Percentiles rank a stretch among this genome's conserved stretches.
Conservation (phyloP, 805 yeast species). For the Metahyphopichia silvanorum region DNA sequence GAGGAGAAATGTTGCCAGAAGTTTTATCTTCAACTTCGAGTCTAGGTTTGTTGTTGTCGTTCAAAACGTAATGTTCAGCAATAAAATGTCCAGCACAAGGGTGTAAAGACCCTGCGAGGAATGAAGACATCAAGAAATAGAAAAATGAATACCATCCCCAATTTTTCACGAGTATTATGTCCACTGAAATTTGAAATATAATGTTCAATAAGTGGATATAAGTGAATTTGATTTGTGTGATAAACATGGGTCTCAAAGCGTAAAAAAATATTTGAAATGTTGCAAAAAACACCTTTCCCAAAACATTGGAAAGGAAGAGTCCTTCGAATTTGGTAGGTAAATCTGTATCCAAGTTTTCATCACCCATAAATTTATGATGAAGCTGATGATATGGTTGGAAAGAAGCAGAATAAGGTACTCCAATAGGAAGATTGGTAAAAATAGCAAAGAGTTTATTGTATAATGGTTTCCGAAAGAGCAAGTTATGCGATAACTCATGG, state of each 20-base stretch:
- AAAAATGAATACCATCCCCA: slow-evolving; percentile 65
- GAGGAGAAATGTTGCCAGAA: slow-evolving; percentile 23
- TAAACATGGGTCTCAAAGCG: slow-evolving; percentile 86
- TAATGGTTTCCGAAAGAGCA: slow-evolving; percentile 75
- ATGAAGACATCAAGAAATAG: slow-evolving; percentile 73
- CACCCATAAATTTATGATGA: slow-evolving; percentile 90
- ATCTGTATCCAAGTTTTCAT: slow-evolving; percentile 79
- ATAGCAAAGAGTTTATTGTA: slow-evolving; percentile 77
- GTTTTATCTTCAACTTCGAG: slow-evolving; percentile 16
- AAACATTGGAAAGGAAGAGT: slow-evolving; percentile 62
- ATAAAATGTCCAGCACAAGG: slow-evolving; percentile 96
- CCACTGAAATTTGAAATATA: slow-evolving; percentile 56
- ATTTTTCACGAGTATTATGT: slow-evolving; percentile 49
- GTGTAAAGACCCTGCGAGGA: slow-evolving; percentile 87
- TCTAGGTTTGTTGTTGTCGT: slow-evolving; percentile 47
- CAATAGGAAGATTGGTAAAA: slow-evolving; percentile 79
- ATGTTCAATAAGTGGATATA: slow-evolving; percentile 70
- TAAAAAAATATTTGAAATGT: slow-evolving; percentile 86
- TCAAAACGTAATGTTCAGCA: slow-evolving; percentile 85
- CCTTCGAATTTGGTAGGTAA: slow-evolving; percentile 83
- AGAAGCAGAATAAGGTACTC: slow-evolving; percentile 86
- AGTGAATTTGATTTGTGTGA: slow-evolving; percentile 73
- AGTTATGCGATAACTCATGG: slow-evolving; percentile 84
- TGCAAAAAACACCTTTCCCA: slow-evolving; percentile 89
- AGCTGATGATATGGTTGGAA: slow-evolving; percentile 88